These are phyloP conservation scores for Bryum argenteum DNA, from an alignment of 225 moss, liverwort and hornwort species.

Conservation along the genomic window DNA sequence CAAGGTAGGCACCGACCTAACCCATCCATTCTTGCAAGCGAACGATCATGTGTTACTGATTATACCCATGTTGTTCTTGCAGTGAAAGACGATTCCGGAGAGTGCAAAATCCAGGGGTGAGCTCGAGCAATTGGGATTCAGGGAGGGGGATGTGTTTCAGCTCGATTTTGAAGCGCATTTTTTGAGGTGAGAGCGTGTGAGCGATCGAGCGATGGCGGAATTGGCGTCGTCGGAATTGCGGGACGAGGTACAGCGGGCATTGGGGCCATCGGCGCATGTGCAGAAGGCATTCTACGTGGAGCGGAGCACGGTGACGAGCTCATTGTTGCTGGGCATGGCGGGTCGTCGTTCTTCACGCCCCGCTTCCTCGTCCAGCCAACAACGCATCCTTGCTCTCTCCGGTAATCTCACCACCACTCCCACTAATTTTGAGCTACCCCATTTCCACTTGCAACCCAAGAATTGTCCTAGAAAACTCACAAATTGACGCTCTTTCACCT, in stretches of 20 bases:
- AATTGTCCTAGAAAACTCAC: no score
- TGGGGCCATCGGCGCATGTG: constrained; percentile 66
- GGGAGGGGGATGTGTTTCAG: background rate
- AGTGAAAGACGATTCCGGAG: constrained; percentile 20
- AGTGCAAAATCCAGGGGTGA: no score
- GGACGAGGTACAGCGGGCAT: constrained; percentile 49
- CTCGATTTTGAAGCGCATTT: constrained; percentile 6
- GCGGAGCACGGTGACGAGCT: constrained; percentile 55
- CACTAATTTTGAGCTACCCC: background rate
- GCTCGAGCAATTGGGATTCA: constrained; percentile 1
- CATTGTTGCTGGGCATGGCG: constrained; percentile 49
- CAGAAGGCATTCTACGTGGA: constrained; percentile 81
- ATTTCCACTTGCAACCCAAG: no score
- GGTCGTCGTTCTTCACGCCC: constrained; percentile 60
- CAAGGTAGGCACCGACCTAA: background rate
- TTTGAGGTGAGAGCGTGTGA: background rate
- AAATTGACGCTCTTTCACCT: no score
- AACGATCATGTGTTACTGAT: background rate
- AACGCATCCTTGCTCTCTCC: constrained; percentile 81
- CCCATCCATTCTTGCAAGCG: background rate
- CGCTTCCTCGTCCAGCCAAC: constrained; percentile 58
- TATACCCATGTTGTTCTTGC: no score
- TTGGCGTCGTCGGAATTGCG: constrained; percentile 45
- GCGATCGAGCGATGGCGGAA: constrained; percentile 35
- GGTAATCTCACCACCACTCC: constrained; percentile 45